A percentile compares a stretch with the other conserved stretches of the same genome.
Conservation (phyloP, 1,139 yeast species). For the Lodderomyces theae region DNA sequence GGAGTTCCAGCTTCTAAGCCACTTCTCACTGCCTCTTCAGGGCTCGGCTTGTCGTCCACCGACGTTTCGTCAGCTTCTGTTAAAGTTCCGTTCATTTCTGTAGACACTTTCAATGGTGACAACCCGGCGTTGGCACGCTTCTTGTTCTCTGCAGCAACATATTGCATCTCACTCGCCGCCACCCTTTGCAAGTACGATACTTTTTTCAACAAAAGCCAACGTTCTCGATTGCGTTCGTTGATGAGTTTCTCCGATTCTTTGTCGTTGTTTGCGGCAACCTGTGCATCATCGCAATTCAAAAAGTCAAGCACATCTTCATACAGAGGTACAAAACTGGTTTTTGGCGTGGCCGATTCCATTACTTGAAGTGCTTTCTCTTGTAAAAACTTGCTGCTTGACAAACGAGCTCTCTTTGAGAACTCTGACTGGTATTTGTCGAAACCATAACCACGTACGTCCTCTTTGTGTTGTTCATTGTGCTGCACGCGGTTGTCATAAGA, state of each 20-base stretch:
- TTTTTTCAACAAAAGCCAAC: conserved; percentile 70
- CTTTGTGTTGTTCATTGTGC: conserved; percentile 57
- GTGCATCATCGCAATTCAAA: conserved; percentile 45
- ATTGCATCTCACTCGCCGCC: conserved; percentile 42
- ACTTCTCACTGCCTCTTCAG: conserved; percentile 7
- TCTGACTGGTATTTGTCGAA: conserved; percentile 55
- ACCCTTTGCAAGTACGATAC: conserved; percentile 65
- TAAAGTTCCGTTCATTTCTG: neutral
- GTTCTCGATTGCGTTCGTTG: conserved; percentile 50
- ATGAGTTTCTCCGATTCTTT: conserved; percentile 42
- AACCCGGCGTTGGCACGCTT: conserved; percentile 37
- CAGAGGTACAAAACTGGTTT: conserved; percentile 52
- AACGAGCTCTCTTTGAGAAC: conserved; percentile 47
- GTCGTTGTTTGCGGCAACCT: conserved; percentile 32
- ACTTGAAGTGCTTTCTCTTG: conserved; percentile 53
- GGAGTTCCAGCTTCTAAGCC: conserved; percentile 19
- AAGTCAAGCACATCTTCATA: conserved; percentile 54
- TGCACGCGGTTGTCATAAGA: conserved; percentile 81
- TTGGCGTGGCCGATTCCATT: conserved; percentile 34
- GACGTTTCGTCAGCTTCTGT: neutral
- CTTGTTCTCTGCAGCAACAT: conserved; percentile 30
- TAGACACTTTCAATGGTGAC: conserved; percentile 15
- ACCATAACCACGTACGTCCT: conserved; percentile 79
- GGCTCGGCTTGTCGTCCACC: conserved; percentile 4
- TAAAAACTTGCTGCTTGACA: conserved; percentile 52